Evolutionary conservation across 768 basidiomycete genomes (phyloP).

Genomic region (Boletellus emodensis): DNA sequence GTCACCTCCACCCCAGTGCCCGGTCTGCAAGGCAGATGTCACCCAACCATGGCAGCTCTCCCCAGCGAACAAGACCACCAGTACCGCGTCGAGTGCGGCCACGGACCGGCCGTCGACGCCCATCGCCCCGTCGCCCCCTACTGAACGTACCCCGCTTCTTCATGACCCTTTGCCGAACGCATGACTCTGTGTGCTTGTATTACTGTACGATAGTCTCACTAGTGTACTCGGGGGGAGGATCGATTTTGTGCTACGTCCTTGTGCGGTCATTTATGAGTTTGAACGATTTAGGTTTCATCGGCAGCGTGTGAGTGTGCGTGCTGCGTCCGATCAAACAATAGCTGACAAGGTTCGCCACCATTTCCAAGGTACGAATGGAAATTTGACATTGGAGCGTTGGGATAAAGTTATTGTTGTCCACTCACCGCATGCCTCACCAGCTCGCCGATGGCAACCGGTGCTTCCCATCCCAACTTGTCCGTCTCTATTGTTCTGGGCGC

Average conservation of each 20-base stretch:
- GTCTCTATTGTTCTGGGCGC: slow-evolving; percentile 26
- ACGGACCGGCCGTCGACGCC: slow-evolving; percentile 4
- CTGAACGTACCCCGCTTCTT: slow-evolving; percentile 35
- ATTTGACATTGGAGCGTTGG: slow-evolving; percentile 8
- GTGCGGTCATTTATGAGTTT: background rate
- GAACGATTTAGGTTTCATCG: slow-evolving; percentile 19
- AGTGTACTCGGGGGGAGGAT: slow-evolving; percentile 7
- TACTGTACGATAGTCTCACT: slow-evolving; percentile 22
- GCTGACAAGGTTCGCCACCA: slow-evolving; percentile 25
- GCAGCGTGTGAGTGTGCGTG: background rate
- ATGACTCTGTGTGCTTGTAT: slow-evolving; percentile 16
- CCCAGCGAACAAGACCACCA: slow-evolving; percentile 13
- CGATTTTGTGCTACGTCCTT: background rate
- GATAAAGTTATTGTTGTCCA: slow-evolving; percentile 19
- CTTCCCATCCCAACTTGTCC: slow-evolving; percentile 15
- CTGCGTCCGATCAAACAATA: slow-evolving; percentile 22
- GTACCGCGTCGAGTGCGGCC: slow-evolving; percentile 1
- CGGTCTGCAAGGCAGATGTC: slow-evolving; percentile 89
- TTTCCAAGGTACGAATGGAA: slow-evolving; percentile 29
- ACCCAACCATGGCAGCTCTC: slow-evolving; percentile 51
- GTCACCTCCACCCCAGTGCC: slow-evolving; percentile 54
- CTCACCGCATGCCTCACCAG: slow-evolving; percentile 4
- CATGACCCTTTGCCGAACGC: slow-evolving; percentile 14
- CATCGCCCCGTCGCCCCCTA: slow-evolving; percentile 14
- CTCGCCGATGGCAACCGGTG: slow-evolving; percentile 11